Evolutionary conservation across 2,329 filamentous ascomycete species (phyloP).

Genomic region (Diaporthe longicolla): DNA sequence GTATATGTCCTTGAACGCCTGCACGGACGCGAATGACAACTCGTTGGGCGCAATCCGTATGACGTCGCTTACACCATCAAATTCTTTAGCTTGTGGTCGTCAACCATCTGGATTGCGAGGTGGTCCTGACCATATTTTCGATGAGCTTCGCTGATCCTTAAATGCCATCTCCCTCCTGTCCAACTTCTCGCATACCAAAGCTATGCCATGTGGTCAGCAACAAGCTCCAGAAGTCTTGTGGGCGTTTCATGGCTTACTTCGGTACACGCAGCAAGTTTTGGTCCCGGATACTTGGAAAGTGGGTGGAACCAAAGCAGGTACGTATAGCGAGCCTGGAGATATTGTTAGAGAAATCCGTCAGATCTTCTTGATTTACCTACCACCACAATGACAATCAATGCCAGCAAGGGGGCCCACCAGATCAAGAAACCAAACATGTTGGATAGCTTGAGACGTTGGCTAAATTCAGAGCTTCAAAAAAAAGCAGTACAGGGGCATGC

Average conservation of each 20-base stretch:
- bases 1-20: constrained; percentile 43
- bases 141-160: constrained; percentile 39
- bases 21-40: constrained; percentile 43
- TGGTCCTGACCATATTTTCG: constrained; percentile 38
- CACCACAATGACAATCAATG: neutral
- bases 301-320: constrained; percentile 44
- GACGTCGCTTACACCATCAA: constrained; percentile 33
- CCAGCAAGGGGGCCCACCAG: constrained; percentile 2
- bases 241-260: constrained; percentile 36
- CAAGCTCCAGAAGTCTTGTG: neutral
- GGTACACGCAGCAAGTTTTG: constrained; percentile 43
- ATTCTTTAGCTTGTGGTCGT: neutral
- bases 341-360: neutral
- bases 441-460: no score
- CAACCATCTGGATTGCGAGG: no score
- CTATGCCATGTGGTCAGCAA: constrained; percentile 23
- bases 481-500: neutral
- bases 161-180: constrained; percentile 37
- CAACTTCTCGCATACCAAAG: constrained; percentile 42
- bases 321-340: neutral
- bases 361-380: neutral
- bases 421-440: constrained; percentile 19
- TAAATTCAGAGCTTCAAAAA: no score
- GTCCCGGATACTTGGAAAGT: constrained; percentile 45
- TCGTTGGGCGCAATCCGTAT: constrained; percentile 45